These are phyloP conservation scores for Cyclotella atomus DNA, from an alignment of 108 stramenopile genomes.

Conservation along the genomic window DNA sequence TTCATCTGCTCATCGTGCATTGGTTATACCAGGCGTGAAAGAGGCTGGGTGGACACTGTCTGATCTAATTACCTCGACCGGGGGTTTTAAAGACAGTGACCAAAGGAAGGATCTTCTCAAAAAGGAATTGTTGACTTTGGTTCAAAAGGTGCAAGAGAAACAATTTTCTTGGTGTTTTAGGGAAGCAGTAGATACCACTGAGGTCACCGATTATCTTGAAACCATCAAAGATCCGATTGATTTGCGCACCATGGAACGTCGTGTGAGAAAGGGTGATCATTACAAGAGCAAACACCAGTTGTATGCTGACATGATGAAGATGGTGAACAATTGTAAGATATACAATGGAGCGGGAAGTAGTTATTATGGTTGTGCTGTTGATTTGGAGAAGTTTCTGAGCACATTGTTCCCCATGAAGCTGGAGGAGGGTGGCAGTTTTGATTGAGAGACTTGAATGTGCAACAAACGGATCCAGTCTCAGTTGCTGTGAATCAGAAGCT, in stretches of 20 bases:
- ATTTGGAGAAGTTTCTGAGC: conserved; percentile 75
- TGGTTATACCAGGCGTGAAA: conserved; percentile 88
- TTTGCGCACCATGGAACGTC: conserved; percentile 84
- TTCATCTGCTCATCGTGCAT: conserved; percentile 59
- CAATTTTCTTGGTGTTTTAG: conserved; percentile 94
- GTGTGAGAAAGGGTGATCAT: conserved; percentile 81
- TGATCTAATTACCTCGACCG: conserved; percentile 66
- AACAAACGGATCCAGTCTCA: too few species aligned
- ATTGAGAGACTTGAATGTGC: too few species aligned
- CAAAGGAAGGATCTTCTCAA: conserved; percentile 71
- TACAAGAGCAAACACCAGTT: conserved; percentile 86
- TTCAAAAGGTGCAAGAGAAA: conserved; percentile 86
- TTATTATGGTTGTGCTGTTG: conserved; percentile 77
- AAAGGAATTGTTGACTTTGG: conserved; percentile 67
- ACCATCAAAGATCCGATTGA: conserved; percentile 91
- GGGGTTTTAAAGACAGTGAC: conserved; percentile 76
- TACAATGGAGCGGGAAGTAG: conserved; percentile 85
- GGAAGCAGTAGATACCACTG: conserved; percentile 89
- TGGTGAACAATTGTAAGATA: conserved; percentile 93
- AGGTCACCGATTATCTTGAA: conserved; percentile 89
- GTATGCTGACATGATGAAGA: conserved; percentile 86
- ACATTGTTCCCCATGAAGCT: conserved; percentile 40
- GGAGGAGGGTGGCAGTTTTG: background rate
- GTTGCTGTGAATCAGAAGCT: too few species aligned
- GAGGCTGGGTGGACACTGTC: conserved; percentile 95